Conservation (phyloP, 1,284 basidiomycete species). For the Cryptococcus hybrid region DNA sequence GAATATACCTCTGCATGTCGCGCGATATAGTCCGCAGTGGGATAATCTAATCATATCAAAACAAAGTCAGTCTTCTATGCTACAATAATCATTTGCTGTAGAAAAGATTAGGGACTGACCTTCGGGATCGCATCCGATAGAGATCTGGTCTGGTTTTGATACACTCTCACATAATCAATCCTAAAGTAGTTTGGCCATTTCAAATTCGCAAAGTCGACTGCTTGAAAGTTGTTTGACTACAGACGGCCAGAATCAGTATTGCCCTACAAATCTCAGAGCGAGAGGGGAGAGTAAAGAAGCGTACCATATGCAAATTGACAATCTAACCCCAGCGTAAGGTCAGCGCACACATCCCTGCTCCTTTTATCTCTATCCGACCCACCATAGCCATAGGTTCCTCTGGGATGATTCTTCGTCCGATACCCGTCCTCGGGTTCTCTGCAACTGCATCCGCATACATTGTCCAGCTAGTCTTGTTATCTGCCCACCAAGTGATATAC, state of each 20-base stretch:
- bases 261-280: too few species aligned
- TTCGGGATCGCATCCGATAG: not conserved
- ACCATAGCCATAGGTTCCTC: conserved; percentile 69
- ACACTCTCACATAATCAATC: conserved; percentile 53
- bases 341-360: not conserved
- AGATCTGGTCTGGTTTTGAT: conserved; percentile 31
- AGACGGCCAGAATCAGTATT: not conserved
- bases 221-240: conserved; percentile 51
- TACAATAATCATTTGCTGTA: not conserved
- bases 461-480: conserved; percentile 51
- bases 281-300: not conserved
- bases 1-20: conserved; percentile 36
- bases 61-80: not conserved
- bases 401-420: conserved; percentile 67
- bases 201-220: conserved; percentile 46
- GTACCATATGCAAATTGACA: conserved; percentile 6
- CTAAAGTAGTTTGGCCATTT: conserved; percentile 52
- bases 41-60: conserved; percentile 29
- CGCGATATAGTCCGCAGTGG: conserved; percentile 46
- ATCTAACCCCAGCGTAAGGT: conserved; percentile 10
- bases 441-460: conserved; percentile 60
- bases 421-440: conserved; percentile 56
- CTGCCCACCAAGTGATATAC: conserved; percentile 52
- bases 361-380: conserved; percentile 25
- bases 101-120: not conserved